Conservation (phyloP, 2,329 filamentous ascomycete species). For the Fusarium gaditjirri region DNA sequence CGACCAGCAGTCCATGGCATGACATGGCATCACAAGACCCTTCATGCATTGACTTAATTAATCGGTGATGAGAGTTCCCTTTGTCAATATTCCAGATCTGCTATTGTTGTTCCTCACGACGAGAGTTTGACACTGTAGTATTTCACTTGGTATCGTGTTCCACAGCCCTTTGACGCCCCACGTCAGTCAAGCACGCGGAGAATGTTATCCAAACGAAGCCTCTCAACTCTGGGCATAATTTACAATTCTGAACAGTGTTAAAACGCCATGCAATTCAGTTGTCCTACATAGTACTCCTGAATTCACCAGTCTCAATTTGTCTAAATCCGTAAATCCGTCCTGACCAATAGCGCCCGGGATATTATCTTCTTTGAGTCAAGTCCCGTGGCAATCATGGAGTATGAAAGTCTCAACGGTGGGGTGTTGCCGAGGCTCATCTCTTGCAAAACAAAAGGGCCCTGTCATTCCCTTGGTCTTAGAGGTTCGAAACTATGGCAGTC, state of each 20-base stretch:
- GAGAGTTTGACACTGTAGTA: neutral
- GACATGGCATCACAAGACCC: constrained; percentile 11
- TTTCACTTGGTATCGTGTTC: neutral
- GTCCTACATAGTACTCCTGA: neutral
- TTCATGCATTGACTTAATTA: constrained; percentile 19
- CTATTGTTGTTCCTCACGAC: neutral
- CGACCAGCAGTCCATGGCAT: neutral
- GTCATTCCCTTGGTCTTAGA: constrained; percentile 37
- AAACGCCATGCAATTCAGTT: constrained; percentile 19
- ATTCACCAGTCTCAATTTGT: constrained; percentile 3
- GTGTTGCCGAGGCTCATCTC: constrained; percentile 27
- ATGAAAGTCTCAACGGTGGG: constrained; percentile 3
- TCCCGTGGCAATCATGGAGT: constrained; percentile 8
- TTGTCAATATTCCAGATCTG: neutral
- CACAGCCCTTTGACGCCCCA: constrained; percentile 1
- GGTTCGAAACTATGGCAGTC: constrained; percentile 16
- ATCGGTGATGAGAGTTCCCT: neutral
- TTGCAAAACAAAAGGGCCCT: constrained; percentile 3
- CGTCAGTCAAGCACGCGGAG: neutral
- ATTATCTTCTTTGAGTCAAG: constrained; percentile 34
- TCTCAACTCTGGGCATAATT: neutral
- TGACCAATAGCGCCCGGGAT: constrained; percentile 21
- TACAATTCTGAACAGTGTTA: neutral
- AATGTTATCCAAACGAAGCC: constrained; percentile 15
- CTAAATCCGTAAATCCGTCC: constrained; percentile 27